Evolutionary conservation across 208 protist genomes (phyloP), one percentile per base, ranked within the genome.

Genomic region (Phytomonas francai): DNA sequence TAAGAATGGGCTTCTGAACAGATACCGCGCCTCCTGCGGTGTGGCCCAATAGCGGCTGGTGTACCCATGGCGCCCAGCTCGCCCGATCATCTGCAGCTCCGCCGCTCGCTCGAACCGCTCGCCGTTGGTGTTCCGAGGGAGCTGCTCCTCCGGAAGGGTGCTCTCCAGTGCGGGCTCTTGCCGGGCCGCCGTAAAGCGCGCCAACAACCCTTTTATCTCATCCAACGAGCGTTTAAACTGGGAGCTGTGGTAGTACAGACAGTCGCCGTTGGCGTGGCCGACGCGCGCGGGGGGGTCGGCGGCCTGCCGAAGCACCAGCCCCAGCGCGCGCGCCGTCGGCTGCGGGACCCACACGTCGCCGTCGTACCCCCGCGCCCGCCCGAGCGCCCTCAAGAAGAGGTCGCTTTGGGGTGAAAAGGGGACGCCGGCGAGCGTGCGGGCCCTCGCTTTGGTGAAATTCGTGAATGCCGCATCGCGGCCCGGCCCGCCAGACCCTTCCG

Each of bases 11-110:
- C 64, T 64, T 0, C 65, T 9, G 65, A 80, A 93, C 1, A 93
- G 59, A 67, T 76, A 79, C 16, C 42, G 16, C 12, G 88, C 88
- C 68, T 93, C 88, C 16, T 80, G 74, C 0, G 69, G 56, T 1
- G 88, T 89, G 0, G 81, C 77, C 85, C 88, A 93, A 65, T 91
- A 93, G 4, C 54, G 71, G 28, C 78, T 84, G 0, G 25, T 51
- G 14, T 12, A 12, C 12, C 28, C 28, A 9, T 0, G 34, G 33
- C 28, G 33, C 33, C 32, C 19, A 16, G 27, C 22, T 11, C 59
- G 25, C 56, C 33, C 59, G 19, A 74, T n/a, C 16, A 77, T 67
- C 1, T 65, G 65, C 28, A 59, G 63, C 59, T 81, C 70, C n/a
- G 74, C 77, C 0, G 61, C 63, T 0, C 25, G 63, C 22, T 79